phyloP scores from a whole-genome alignment of 495 filamentous ascomycete species.

The Aeminium ludgeri region DNA sequence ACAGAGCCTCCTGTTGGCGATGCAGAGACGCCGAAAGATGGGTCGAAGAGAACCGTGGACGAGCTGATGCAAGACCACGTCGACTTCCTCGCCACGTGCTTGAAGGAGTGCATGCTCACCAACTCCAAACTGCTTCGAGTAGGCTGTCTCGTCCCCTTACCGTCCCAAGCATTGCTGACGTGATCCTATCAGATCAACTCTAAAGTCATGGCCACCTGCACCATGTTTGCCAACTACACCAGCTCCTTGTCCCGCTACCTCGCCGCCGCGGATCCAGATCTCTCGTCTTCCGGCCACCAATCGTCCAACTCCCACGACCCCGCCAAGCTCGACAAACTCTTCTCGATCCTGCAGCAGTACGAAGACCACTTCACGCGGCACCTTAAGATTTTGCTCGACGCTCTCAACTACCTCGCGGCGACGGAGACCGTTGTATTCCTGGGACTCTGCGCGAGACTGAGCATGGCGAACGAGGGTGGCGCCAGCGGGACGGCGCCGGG shows the following conservation, averaged over 20 bases:
- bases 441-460: slow-evolving; percentile 63
- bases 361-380: slow-evolving; percentile 84
- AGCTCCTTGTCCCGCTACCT: slow-evolving; percentile 62
- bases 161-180: background rate
- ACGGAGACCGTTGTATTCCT: slow-evolving; percentile 92
- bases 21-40: slow-evolving; percentile 1
- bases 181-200: slow-evolving; percentile 68
- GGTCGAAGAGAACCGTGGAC: slow-evolving; percentile 65
- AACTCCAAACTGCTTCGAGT: slow-evolving; percentile 86
- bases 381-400: slow-evolving; percentile 79
- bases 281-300: slow-evolving; percentile 12
- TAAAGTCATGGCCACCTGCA: slow-evolving; percentile 84
- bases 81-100: slow-evolving; percentile 89
- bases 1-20: slow-evolving; percentile 19
- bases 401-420: slow-evolving; percentile 87
- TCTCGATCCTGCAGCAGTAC: slow-evolving; percentile 70
- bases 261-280: slow-evolving; percentile 44
- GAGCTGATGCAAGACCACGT: slow-evolving; percentile 99
- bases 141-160: slow-evolving; percentile 17
- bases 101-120: slow-evolving; percentile 98
- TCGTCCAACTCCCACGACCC: slow-evolving; percentile 37
- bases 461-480: slow-evolving; percentile 53
- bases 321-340: slow-evolving; percentile 54
- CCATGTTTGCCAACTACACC: slow-evolving; percentile 78
- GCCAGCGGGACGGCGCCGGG: background rate